Base-by-base conservation (phyloP, 768 basidiomycete genomes). In the Lactarius hengduanensis region DNA sequence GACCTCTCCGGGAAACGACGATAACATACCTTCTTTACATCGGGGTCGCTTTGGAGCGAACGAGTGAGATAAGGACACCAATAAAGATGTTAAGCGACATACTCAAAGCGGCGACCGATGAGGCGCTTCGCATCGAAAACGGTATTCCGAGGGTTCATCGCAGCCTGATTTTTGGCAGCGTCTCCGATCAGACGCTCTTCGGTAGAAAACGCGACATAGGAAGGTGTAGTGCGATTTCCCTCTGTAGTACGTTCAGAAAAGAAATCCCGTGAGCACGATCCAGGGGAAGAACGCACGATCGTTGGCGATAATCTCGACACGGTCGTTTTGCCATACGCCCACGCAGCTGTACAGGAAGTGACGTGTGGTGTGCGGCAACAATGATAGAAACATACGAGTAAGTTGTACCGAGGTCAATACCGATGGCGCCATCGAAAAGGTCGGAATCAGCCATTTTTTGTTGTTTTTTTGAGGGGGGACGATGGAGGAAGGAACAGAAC, bases 311-410 rank as follows among this genome's bases (percentile, higher is more conserved):
- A 98, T 98, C 80, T 98, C 96, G 74, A 98, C 96, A 75, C 96
- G 94, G 86, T 98, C 96, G 80, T 97, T 95, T 86, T 96, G 94
- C 96, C 96, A 98, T 75, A 98, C 95, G 83, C 94, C 96, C 73
- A 98, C 96, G 78, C 96, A 98, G 57, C 94, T 96, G 72, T 43
- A 74, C 61, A 72, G 63, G 61, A 32, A 67, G 40, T 32, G 56
- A 71, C 69, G 74, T 74, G 69, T 67, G 36, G 30, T 71, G 50
- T 65, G 43, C 41, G 9, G 54, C 38, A 40, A 20, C 53, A 20
- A 28, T 53, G 18, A 56, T 10, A 2, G 18, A 61, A 61, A 78
- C 89, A 72, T 76, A 93, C 91, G 92, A 93, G 87, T 98, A 98
- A 72, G 96, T 98, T 70, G 96, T 97, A 73, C 96, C 95, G 73